Conservation (phyloP, 106 monocot genomes). For the Iris macrosiphon region DNA sequence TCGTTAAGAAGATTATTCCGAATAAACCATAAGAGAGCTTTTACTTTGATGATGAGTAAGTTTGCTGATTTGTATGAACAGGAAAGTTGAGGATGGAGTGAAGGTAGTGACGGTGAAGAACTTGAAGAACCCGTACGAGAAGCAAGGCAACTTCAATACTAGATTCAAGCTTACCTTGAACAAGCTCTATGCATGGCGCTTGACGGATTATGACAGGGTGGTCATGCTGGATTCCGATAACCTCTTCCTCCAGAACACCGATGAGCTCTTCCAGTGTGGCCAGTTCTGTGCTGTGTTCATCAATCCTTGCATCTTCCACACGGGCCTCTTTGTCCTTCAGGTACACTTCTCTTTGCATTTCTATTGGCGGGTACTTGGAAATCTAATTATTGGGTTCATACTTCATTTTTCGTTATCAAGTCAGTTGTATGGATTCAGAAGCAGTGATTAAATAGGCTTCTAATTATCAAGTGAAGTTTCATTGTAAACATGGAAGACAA, state of each 20-base stretch:
- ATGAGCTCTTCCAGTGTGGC: slow-evolving; percentile 83
- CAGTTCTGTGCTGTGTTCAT: slow-evolving; percentile 85
- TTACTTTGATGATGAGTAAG: too few relatives aligned
- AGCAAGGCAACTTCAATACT: slow-evolving; percentile 36
- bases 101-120: slow-evolving; percentile 45
- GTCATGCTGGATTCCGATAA: slow-evolving; percentile 81
- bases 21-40: too few relatives aligned
- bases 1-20: too few relatives aligned
- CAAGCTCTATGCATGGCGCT: slow-evolving; percentile 64
- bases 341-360: slow-evolving; percentile 4
- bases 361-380: too few relatives aligned
- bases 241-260: slow-evolving; percentile 60
- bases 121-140: slow-evolving; percentile 48
- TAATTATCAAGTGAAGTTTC: too few relatives aligned
- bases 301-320: slow-evolving; percentile 85
- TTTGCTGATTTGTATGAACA: slow-evolving; percentile 12
- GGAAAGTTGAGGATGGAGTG: slow-evolving; percentile 36
- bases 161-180: slow-evolving; percentile 51
- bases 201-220: slow-evolving; percentile 67
- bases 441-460: too few relatives aligned
- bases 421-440: too few relatives aligned
- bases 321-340: slow-evolving; percentile 82
- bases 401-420: too few relatives aligned
- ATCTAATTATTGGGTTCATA: too few relatives aligned
- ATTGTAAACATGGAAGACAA: too few relatives aligned